Base-by-base conservation (phyloP, 495 filamentous ascomycete genomes). In the Pseudoneurospora amorphoporcata region DNA sequence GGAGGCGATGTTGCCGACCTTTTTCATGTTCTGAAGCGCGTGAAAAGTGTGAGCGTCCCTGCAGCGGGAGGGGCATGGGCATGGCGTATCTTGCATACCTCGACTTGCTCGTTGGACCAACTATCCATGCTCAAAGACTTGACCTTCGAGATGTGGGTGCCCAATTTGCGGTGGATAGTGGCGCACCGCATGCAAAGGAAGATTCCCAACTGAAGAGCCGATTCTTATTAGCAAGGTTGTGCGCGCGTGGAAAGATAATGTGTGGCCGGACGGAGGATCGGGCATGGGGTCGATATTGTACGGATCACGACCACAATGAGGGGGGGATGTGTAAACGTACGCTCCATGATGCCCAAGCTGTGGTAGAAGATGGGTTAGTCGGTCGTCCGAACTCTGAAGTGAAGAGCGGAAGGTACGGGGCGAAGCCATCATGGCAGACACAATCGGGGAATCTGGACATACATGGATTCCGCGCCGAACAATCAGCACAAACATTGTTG, bases 111-210 rank as follows among this genome's bases (percentile, higher is more conserved):
- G 78, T 89, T 90, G 58, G 92, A 88, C 95, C 95, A 99, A 69
- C 89, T 93, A 79, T 99, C 95, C 95, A 98, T 98, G 75, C 92
- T 97, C 84, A 98, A 83, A 9, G 94, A 97, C 82, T 99, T 99
- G 82, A 99, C 93, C 81, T 98, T 99, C 61, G 95, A 97, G 71
- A 99, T 92, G 80, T 99, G 95, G 69, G 94, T 98, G 70, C 96
- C 96, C 77, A 98, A 86, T 82, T 98, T 98, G 77, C 95, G 93
- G 84, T 99, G 95, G 79, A 98, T 85, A 39, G 93, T 88, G 72
- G 94, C 95, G 87, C 95, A 99, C 79, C 96, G 93, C 91, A 98
- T 94, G 84, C 95, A 99, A 7, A 99, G 87, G 83, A 99, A 99
- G 69, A 98, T 89, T 40, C 95, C 95, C 82, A 99, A 86, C 94